phyloP scores from a whole-genome alignment of 1,284 basidiomycete genomes.

The Tremellales sp. region DNA sequence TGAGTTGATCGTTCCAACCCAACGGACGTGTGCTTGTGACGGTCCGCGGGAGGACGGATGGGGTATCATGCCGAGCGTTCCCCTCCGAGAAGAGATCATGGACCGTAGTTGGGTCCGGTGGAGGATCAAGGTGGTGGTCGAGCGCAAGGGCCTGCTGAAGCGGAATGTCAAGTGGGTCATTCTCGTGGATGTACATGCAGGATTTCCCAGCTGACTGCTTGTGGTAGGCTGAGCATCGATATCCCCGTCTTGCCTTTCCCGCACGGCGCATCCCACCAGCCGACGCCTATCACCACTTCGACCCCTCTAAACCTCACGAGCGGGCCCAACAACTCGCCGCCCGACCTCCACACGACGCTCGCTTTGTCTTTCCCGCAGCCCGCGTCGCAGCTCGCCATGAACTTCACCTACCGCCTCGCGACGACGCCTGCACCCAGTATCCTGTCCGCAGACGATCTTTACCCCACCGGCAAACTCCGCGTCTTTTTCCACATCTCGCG shows the following conservation, averaged over 20 bases:
- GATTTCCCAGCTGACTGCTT: background rate
- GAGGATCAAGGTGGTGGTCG: constrained; percentile 1
- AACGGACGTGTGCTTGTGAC: background rate
- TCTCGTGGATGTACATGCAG: too few relatives aligned
- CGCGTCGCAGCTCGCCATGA: background rate
- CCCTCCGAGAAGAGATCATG: background rate
- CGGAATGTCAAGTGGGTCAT: constrained; percentile 1
- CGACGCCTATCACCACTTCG: background rate
- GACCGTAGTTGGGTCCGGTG: background rate
- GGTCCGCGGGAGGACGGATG: too few relatives aligned
- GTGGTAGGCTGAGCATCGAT: background rate
- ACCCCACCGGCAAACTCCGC: background rate
- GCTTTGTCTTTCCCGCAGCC: background rate
- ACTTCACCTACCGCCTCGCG: background rate
- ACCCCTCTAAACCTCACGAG: background rate
- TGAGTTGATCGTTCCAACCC: background rate
- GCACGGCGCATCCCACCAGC: background rate
- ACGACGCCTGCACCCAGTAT: background rate
- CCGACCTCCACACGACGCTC: background rate
- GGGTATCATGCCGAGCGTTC: background rate
- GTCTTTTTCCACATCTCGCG: background rate
- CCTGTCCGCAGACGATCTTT: background rate
- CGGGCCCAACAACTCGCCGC: background rate
- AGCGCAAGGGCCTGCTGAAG: background rate
- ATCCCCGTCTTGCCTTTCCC: background rate